Evolutionary conservation across 1,139 yeast species (phyloP), one percentile per base, ranked within the genome.

Genomic region (Candida buenavistaensis): DNA sequence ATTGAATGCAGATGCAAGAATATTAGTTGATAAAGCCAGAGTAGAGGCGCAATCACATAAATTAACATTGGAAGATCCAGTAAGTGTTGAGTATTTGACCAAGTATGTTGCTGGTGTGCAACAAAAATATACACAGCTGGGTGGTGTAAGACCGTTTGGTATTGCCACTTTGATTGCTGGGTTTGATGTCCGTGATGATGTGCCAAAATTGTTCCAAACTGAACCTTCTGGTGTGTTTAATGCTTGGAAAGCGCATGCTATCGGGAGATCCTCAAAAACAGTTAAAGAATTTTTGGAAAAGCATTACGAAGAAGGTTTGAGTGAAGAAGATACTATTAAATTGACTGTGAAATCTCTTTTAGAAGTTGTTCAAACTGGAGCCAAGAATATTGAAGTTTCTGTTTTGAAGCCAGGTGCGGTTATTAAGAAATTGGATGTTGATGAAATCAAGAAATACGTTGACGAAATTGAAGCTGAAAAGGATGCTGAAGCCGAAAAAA

Each of bases 231-330:
- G 99, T 19, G 94, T 92, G 46, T 92, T 84, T 58, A 88, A 95
- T 37, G 96, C 97, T n/a, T 92, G 98, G 98, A 88, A 90, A 61
- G 97, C 98, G 14, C 94, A 88, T 59, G 90, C 98, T 15, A 92
- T 94, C 57, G 99, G 99, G 38, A 81, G 96, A 56, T 86, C 95
- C 41, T 78, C 95, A 43, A 92, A 92, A 62, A 92, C 97, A 1
- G 97, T 94, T 22, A 82, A 95, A 50, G 98, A 94, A 60, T 86
- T 90, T 51, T 75, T 92, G 60, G 99, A 94, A 61, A 90, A 89
- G 66, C 86, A 88, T 54, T 90, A 86, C 64, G 76, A 75, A 51
- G 89, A 82, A 38, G 88, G 76, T 14, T 54, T 64, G 47, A 69
- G 72, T 41, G 89, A 82, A 49, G 84, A 84, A 33, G 83, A 81